Percentiles rank a stretch among this genome's conserved stretches.
Conservation (phyloP, 345 rosid genomes). For the Arabis hirsuta region DNA sequence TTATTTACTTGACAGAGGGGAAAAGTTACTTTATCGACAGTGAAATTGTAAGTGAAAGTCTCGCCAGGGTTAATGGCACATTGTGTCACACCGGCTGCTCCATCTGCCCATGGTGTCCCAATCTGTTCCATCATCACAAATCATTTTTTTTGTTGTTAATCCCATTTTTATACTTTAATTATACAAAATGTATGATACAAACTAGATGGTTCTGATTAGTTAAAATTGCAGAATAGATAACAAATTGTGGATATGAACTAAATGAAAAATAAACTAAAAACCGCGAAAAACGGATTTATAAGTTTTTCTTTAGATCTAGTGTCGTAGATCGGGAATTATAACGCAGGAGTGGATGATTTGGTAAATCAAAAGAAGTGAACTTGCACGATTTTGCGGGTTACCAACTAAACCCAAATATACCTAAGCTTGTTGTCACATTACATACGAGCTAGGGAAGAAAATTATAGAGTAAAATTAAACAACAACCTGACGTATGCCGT, state of each 20-base stretch:
- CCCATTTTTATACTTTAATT: neutral
- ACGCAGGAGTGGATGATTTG: neutral
- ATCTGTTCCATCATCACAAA: constrained; percentile 15
- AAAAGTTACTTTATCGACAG: constrained; percentile 59
- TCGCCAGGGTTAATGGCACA: constrained; percentile 82
- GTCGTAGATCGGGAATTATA: too few species aligned
- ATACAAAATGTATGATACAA: neutral
- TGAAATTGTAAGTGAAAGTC: constrained; percentile 72
- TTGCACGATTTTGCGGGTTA: neutral
- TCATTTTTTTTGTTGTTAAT: neutral
- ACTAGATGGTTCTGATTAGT: too few species aligned
- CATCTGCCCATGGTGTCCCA: constrained; percentile 93
- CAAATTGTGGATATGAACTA: too few species aligned
- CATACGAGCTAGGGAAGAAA: neutral
- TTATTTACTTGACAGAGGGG: neutral
- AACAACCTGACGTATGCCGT: constrained; percentile 83
- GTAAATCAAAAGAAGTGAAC: neutral
- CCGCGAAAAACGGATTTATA: too few species aligned
- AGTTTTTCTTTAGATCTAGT: too few species aligned
- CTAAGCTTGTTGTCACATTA: constrained; percentile 1
- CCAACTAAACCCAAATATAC: neutral
- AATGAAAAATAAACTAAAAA: too few species aligned
- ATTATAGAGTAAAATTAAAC: neutral
- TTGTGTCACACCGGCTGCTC: constrained; percentile 81
- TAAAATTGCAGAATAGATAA: too few species aligned